Percentiles rank a stretch among this genome's conserved stretches.
Evolutionary conservation across 768 basidiomycete genomes (phyloP).

Genomic region (Omphalotus guepiniiformis): DNA sequence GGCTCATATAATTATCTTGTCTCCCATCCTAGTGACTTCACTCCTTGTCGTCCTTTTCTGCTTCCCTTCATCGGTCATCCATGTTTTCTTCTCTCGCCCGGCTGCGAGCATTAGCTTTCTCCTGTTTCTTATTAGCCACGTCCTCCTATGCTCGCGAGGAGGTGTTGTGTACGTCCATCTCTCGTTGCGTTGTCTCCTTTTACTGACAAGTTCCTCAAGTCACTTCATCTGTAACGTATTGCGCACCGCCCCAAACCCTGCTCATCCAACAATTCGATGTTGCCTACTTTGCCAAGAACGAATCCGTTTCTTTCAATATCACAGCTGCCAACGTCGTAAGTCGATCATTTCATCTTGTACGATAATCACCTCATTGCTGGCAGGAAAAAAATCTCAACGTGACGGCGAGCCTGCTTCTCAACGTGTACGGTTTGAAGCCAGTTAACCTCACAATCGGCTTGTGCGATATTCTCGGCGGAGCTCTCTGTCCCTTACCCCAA

Average conservation of each 20-base stretch:
- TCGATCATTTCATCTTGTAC: conserved; percentile 17
- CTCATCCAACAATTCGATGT: conserved; percentile 78
- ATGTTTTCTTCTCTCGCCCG: conserved; percentile 72
- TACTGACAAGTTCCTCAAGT: conserved; percentile 37
- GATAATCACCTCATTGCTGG: conserved; percentile 13
- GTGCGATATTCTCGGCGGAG: conserved; percentile 72
- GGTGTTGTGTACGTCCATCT: conserved; percentile 51
- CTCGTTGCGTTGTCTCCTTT: conserved; percentile 9
- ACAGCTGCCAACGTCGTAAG: conserved; percentile 83
- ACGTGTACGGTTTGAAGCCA: conserved; percentile 83
- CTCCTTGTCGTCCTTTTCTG: conserved; percentile 1
- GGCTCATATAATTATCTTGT: too few species aligned
- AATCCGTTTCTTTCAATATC: conserved; percentile 79
- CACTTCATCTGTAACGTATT: conserved; percentile 87
- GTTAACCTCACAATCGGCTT: conserved; percentile 86
- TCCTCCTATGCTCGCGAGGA: conserved; percentile 49
- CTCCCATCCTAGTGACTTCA: neutral
- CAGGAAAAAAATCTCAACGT: conserved; percentile 78
- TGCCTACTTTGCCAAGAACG: conserved; percentile 62
- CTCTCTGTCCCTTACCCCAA: conserved; percentile 75
- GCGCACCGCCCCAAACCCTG: conserved; percentile 72
- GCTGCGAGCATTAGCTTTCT: conserved; percentile 56
- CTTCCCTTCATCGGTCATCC: conserved; percentile 16
- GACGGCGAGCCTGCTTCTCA: conserved; percentile 74
- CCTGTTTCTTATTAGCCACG: conserved; percentile 23